These are phyloP conservation scores for Cucurbita moschata DNA, from an alignment of 306 rosid species.

Conservation along the genomic window DNA sequence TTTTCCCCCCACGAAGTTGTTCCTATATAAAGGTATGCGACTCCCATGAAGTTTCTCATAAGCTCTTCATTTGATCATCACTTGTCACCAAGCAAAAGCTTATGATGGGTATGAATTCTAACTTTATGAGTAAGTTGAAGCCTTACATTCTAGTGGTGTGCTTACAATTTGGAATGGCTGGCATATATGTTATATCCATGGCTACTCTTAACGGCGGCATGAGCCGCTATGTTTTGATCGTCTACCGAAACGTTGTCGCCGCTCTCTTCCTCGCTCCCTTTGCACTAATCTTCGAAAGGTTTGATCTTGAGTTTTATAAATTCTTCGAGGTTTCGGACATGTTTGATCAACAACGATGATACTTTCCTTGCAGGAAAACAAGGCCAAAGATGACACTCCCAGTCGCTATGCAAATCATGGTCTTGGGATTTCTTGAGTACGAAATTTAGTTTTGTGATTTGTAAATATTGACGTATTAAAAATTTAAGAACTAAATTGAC, in stretches of 20 bases:
- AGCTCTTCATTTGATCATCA: neutral
- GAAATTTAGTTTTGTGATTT: neutral
- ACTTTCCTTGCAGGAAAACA: constrained; percentile 29
- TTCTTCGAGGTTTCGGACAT: neutral
- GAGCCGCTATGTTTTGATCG: constrained; percentile 50
- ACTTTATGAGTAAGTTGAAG: constrained; percentile 20
- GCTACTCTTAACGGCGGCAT: constrained; percentile 43
- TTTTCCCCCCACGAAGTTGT: no score
- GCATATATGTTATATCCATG: constrained; percentile 31
- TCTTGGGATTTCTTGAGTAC: constrained; percentile 58
- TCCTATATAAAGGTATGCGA: neutral
- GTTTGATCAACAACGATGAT: neutral
- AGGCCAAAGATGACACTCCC: constrained; percentile 60
- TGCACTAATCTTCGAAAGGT: constrained; percentile 54
- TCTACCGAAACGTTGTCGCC: constrained; percentile 48
- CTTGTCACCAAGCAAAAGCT: neutral
- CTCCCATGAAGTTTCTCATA: neutral
- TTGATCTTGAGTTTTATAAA: neutral
- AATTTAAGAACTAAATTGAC: neutral
- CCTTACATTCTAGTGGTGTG: constrained; percentile 44
- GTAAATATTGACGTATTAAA: no score
- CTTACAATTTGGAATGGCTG: constrained; percentile 51
- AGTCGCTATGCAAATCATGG: constrained; percentile 38
- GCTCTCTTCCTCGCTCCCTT: constrained; percentile 48
- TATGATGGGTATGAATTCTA: neutral